Conservation (phyloP, 441 rosid genomes). For the Populus hybrid region DNA sequence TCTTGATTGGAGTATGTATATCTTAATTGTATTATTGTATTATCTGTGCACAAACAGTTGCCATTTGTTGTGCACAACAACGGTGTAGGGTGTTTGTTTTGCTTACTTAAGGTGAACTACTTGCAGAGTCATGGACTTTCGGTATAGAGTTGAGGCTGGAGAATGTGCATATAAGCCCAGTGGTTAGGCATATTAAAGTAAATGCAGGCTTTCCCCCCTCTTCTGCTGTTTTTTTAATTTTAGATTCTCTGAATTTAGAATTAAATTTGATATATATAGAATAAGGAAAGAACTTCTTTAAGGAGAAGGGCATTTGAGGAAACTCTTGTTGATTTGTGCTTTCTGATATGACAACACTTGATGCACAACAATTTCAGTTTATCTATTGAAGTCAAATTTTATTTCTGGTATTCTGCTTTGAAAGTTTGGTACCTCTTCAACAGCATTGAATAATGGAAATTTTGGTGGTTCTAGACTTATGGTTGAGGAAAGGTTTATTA, state of each 20-base stretch:
- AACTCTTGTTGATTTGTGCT: background rate
- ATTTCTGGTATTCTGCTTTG: background rate
- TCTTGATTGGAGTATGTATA: slow-evolving; percentile 82
- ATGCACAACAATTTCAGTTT: background rate
- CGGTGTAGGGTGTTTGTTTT: background rate
- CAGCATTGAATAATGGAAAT: too few species aligned
- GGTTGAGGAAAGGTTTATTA: background rate
- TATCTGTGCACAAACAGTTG: background rate
- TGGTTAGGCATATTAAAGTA: slow-evolving; percentile 93
- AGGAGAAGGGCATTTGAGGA: background rate
- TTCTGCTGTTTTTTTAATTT: background rate
- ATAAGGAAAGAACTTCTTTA: background rate
- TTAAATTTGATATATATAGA: background rate
- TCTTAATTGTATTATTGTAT: slow-evolving; percentile 1
- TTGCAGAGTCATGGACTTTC: slow-evolving; percentile 98
- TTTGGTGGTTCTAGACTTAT: background rate
- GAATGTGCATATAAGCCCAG: slow-evolving; percentile 69
- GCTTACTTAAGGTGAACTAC: slow-evolving; percentile 72
- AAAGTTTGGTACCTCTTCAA: background rate
- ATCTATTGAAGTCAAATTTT: background rate
- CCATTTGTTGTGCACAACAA: background rate
- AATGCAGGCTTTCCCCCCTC: slow-evolving; percentile 15
- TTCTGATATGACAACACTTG: background rate
- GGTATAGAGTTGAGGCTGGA: slow-evolving; percentile 56
- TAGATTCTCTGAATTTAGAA: background rate